Evolutionary conservation across 306 rosid genomes (phyloP), one percentile per base, ranked within the genome.

Genomic region (Begonia loranthoides): DNA sequence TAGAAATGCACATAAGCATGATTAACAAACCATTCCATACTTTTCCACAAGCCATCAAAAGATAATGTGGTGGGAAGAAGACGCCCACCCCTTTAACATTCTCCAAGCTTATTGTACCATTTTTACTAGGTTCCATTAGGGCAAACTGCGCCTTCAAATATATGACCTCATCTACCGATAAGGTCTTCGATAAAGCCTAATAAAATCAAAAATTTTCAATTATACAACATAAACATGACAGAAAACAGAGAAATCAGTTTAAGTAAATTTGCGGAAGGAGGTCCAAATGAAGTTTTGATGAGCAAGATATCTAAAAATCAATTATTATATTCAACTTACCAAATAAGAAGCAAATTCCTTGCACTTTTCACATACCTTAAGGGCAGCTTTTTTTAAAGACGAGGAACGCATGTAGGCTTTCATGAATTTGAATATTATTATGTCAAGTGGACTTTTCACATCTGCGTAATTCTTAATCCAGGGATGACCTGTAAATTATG

Each of bases 391-490:
- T 19, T 94, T 76, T 56, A 89, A 79, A 58, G 87, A 73, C 10
- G 97, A 85, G 22, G 95, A 85, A 24, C 85, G 81, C 97, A 89
- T 75, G 66, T 89, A 89, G 55, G 65, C 39, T 71, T 75, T 89
- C 84, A 89, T 82, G 73, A 82, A 94, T 71, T 85, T 89, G 62
- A 89, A 76, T 60, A 76, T 75, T 44, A 70, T 68, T 72, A 89
- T 62, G 73, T 89, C 97, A 64, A 89, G 36, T 24, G 95, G 87
- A 50, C 74, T 77, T 73, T 80, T 71, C 49, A 77, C 79, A 56
- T 72, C 79, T 61, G 65, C 72, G 41, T 45, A 74, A 65, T 59
- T 69, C 65, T 65, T 85, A 61, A 90, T 77, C 97, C 95, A 85
- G 3, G 95, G 81, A 65, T 89, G 97, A 66, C 95, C 97, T 89